These are phyloP conservation scores for Nyctanthes arbortristis DNA, from an alignment of 257 asterid species.

Conservation along the genomic window DNA sequence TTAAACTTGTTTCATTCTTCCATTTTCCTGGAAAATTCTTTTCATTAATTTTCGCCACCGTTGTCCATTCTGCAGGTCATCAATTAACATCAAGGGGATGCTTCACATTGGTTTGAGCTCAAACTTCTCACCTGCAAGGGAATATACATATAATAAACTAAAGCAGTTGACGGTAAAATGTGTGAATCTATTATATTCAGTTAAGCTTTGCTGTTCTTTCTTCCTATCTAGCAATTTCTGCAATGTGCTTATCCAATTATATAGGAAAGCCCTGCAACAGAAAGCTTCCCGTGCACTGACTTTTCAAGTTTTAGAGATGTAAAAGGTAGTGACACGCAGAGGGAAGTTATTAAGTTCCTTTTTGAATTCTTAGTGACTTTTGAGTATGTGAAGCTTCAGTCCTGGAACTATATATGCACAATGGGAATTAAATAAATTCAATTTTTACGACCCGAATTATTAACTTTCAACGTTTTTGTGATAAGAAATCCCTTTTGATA, in stretches of 20 bases:
- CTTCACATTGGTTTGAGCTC: constrained; percentile 18
- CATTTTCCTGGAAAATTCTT: not conserved
- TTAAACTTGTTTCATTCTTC: constrained; percentile 1
- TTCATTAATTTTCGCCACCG: not conserved
- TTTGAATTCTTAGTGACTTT: constrained; percentile 7
- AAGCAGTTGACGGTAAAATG: constrained; percentile 15
- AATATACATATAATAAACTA: constrained; percentile 18
- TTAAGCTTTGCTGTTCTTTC: constrained; percentile 19
- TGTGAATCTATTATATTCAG: not conserved
- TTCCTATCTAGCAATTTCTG: constrained; percentile 15
- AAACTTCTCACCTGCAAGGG: constrained; percentile 22
- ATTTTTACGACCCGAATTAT: not conserved
- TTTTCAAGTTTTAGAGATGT: constrained; percentile 43
- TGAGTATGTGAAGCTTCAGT: constrained; percentile 21
- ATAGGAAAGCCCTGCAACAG: constrained; percentile 1
- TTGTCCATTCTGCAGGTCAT: constrained; percentile 33
- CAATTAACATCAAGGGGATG: constrained; percentile 13
- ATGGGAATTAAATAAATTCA: constrained; percentile 9
- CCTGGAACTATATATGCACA: no score
- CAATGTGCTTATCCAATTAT: constrained; percentile 3
- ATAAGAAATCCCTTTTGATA: not conserved
- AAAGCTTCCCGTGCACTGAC: constrained; percentile 25
- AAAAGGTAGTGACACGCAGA: constrained; percentile 31
- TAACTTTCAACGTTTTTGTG: not conserved
- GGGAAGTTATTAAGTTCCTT: constrained; percentile 16